phyloP scores from a whole-genome alignment of 1,139 yeast species.

The Blastobotrys elegans region DNA sequence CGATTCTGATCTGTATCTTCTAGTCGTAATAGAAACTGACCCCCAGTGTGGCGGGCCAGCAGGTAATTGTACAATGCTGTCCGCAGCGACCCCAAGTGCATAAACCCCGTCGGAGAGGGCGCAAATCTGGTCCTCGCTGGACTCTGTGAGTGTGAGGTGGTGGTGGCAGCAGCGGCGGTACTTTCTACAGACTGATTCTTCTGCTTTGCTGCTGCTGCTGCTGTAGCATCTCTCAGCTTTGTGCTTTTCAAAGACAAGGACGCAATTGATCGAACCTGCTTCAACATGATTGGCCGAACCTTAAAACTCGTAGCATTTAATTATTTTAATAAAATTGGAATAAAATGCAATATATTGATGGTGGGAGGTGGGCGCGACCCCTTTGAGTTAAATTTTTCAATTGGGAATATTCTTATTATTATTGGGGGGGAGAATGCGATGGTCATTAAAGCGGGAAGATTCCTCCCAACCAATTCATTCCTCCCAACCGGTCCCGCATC shows the following conservation, averaged over 20 bases:
- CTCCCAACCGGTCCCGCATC: background rate
- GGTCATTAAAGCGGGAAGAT: no score
- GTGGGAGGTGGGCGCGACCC: no score
- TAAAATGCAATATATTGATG: no score
- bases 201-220: background rate
- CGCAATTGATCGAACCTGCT: background rate
- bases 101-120: slow-evolving; percentile 93
- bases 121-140: slow-evolving; percentile 94
- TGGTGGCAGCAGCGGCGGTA: slow-evolving; percentile 4
- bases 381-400: no score
- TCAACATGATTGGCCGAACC: no score
- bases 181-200: background rate
- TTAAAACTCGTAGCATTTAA: no score
- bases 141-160: no score
- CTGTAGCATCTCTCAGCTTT: slow-evolving; percentile 10
- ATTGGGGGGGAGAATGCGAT: no score
- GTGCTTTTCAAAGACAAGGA: slow-evolving; percentile 7
- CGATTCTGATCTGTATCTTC: slow-evolving; percentile 91
- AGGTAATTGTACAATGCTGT: slow-evolving; percentile 89
- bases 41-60: slow-evolving; percentile 73
- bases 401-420: no score
- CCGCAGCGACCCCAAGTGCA: slow-evolving; percentile 87
- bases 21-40: slow-evolving; percentile 71
- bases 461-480: no score
- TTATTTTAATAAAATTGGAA: no score